phyloP scores from a whole-genome alignment of 208 protist genomes.

The Wallacemonas rigidus region DNA sequence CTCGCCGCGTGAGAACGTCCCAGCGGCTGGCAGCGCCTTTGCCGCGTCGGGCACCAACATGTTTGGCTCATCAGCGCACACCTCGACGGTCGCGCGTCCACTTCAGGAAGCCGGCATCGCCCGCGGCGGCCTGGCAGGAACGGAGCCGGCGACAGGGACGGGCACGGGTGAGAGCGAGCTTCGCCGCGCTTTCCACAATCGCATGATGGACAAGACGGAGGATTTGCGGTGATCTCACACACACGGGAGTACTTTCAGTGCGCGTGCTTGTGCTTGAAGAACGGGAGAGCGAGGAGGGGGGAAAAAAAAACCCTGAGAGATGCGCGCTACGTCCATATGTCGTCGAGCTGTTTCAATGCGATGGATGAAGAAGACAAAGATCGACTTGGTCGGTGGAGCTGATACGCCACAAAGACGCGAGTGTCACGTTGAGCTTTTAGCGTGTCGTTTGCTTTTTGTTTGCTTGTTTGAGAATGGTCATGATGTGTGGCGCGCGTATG shows the following conservation, averaged over 20 bases:
- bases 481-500: too few species aligned
- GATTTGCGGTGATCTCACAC: conserved; percentile 16
- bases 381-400: too few species aligned
- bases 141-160: background rate
- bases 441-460: too few species aligned
- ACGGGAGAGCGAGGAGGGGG: too few species aligned
- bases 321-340: too few species aligned
- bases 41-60: conserved; percentile 19
- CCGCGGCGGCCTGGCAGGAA: conserved; percentile 6
- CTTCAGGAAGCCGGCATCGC: conserved; percentile 32
- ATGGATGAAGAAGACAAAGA: too few species aligned
- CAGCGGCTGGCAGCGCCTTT: conserved; percentile 12
- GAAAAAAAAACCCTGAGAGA: too few species aligned
- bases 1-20: conserved; percentile 17
- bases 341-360: too few species aligned
- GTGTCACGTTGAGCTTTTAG: too few species aligned
- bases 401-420: too few species aligned
- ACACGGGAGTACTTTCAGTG: background rate
- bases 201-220: conserved; percentile 13
- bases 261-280: too few species aligned
- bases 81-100: conserved; percentile 19
- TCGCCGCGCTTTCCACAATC: conserved; percentile 21
- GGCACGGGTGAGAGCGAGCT: conserved; percentile 26
- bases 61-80: conserved; percentile 19
- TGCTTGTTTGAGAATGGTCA: too few species aligned